Conservation (phyloP, 257 asterid species). For the Nemophila menziesii region DNA sequence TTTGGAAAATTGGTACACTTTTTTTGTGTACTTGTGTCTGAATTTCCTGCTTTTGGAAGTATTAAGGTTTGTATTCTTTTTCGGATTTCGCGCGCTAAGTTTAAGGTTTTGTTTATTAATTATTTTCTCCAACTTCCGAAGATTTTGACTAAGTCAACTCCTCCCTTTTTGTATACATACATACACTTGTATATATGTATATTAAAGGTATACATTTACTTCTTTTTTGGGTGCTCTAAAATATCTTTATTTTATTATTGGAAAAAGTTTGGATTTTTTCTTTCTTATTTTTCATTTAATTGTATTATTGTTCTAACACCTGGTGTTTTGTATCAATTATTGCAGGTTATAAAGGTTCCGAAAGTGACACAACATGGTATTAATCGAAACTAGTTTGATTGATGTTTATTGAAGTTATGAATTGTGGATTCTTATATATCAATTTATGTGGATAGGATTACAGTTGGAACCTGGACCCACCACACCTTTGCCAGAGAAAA, state of each 20-base stretch:
- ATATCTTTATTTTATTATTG: neutral
- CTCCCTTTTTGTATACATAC: neutral
- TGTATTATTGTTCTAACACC: conserved; percentile 8
- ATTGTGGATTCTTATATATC: neutral
- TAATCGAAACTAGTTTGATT: neutral
- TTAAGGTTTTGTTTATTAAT: conserved; percentile 7
- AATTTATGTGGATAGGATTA: conserved; percentile 48
- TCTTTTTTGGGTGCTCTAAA: neutral
- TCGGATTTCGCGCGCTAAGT: conserved; percentile 55
- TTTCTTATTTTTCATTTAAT: neutral
- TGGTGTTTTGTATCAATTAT: conserved; percentile 21
- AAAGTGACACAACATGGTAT: conserved; percentile 71
- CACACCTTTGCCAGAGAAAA: conserved; percentile 94
- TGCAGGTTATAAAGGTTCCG: conserved; percentile 56
- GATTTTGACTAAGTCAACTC: conserved; percentile 57
- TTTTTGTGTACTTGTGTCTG: conserved; percentile 2
- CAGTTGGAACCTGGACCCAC: conserved; percentile 70
- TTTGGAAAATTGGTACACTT: too few species aligned
- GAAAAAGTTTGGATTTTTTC: conserved; percentile 1
- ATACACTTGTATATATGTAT: neutral
- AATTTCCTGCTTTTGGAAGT: conserved; percentile 28
- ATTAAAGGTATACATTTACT: neutral
- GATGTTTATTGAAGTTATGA: neutral
- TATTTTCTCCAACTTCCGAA: conserved; percentile 16
- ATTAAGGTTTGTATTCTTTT: conserved; percentile 15